Evolutionary conservation across 305 asterid species (phyloP).

Genomic region (Euphrasia arctica): DNA sequence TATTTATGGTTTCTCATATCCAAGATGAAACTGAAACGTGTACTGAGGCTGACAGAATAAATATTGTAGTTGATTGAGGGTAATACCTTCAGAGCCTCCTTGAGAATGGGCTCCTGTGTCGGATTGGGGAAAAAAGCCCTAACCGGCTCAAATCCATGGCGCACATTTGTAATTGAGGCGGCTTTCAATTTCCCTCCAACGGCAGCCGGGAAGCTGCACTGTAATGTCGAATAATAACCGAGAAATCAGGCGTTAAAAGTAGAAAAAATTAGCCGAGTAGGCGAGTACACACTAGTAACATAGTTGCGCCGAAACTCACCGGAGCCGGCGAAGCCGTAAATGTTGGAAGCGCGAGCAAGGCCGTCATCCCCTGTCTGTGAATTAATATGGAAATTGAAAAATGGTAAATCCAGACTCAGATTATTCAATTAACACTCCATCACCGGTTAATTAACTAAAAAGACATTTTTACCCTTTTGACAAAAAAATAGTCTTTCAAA

Average conservation of each 20-base stretch:
- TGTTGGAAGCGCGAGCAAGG: slow-evolving; percentile 27
- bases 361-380: slow-evolving; percentile 24
- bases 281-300: neutral
- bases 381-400: slow-evolving; percentile 2
- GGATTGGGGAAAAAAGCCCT: slow-evolving; percentile 54
- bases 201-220: slow-evolving; percentile 17
- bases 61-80: neutral
- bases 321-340: slow-evolving; percentile 21
- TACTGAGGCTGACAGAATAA: neutral
- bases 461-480: no score
- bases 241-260: slow-evolving; percentile 2
- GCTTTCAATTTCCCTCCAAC: slow-evolving; percentile 14
- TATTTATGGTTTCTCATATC: neutral
- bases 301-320: slow-evolving; percentile 21
- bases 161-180: slow-evolving; percentile 9
- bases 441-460: no score
- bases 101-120: slow-evolving; percentile 48
- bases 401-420: neutral
- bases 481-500: no score
- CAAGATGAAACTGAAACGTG: neutral
- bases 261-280: neutral
- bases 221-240: slow-evolving; percentile 4
- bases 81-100: slow-evolving; percentile 61
- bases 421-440: no score
- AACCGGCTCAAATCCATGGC: slow-evolving; percentile 26